Base-by-base conservation (phyloP, 2,329 filamentous ascomycete species). In the Pseudocercospora musae region DNA sequence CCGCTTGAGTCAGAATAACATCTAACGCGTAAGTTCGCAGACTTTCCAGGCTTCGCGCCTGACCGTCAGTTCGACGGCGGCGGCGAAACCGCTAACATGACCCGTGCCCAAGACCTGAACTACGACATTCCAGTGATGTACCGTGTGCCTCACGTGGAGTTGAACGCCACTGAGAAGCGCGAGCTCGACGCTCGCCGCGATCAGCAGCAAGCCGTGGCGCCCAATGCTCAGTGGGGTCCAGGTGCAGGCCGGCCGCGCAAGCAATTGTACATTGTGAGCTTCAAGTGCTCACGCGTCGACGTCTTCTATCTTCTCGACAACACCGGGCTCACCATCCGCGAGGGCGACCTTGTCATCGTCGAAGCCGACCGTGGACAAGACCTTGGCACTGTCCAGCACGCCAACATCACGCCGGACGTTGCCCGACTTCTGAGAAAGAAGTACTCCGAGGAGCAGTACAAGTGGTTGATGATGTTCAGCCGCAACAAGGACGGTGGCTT, bases 401-500 rank as follows among this genome's bases (percentile, higher is more conserved):
- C 92, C 66, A 93, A 96, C 70, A 87, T 98, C 42, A 90, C 92
- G 65, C 92, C 92, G 84, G 89, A 92, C 68, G 86, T 89, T 57
- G 95, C 95, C 8, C 93, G 95, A 72, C 89, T 95, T 53, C 80
- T 92, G 68, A 96, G 97, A 76, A 91, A 96, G 70, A 89, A 95
- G 70, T 96, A 94, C 68, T 90, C 90, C 1, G 92, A 97, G 74
- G 92, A 98, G 74, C 95, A 99, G 75, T 97, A 96, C 79, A 93
- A 92, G 72, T 98, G 94, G 91, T 84, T 99, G 58, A 96, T 98
- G 90, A 95, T 98, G 90, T 99, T 97, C 76, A 96, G 66, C n/a
- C 66, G 68, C 53, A 76, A 76, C 70, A 76, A 75, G 60, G 69
- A 73, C 27, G 68, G 68, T 23, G 68, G 69, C 31, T 71, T 66